Percentiles rank a stretch among this genome's conserved stretches.
Conservation (phyloP, 805 yeast genomes). For the Cyberlindnera euphorbiiphila region DNA sequence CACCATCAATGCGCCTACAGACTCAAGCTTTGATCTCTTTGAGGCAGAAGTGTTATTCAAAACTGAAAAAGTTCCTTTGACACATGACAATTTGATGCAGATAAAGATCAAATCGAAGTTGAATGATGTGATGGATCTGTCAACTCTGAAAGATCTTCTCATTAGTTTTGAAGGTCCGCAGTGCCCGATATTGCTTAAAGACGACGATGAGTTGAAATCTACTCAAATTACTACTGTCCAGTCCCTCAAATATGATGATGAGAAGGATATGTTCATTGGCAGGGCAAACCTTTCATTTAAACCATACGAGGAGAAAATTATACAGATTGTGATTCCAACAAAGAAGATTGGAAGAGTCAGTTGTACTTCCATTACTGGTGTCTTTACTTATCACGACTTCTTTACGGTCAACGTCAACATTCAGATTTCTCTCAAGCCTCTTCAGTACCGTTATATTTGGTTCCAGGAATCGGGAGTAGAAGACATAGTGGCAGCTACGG, state of each 20-base stretch:
- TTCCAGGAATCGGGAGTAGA: constrained; percentile 4
- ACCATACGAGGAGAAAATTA: constrained; percentile 12
- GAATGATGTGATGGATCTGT: constrained; percentile 17
- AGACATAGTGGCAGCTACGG: constrained; percentile 14
- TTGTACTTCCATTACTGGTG: constrained; percentile 16
- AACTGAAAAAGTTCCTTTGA: constrained; percentile 17
- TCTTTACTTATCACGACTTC: constrained; percentile 8
- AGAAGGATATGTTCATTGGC: constrained; percentile 4
- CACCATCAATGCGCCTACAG: constrained; percentile 24
- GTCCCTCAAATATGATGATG: constrained; percentile 10
- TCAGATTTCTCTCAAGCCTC: constrained; percentile 14
- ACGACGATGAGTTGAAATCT: constrained; percentile 4
- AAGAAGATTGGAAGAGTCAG: constrained; percentile 20
- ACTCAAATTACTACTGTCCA: background rate
- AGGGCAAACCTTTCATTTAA: constrained; percentile 17
- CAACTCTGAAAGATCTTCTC: constrained; percentile 10
- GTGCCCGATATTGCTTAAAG: constrained; percentile 16
- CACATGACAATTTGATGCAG: constrained; percentile 28
- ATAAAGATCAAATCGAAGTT: constrained; percentile 28
- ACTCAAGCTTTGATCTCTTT: constrained; percentile 25
- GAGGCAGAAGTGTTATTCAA: constrained; percentile 25
- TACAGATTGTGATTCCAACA: constrained; percentile 19
- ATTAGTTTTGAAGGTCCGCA: constrained; percentile 17
- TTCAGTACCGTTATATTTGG: constrained; percentile 20
- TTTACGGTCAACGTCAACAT: constrained; percentile 23